Evolutionary conservation across 495 filamentous ascomycete species (phyloP).

Genomic region (Chaetomium tenue): DNA sequence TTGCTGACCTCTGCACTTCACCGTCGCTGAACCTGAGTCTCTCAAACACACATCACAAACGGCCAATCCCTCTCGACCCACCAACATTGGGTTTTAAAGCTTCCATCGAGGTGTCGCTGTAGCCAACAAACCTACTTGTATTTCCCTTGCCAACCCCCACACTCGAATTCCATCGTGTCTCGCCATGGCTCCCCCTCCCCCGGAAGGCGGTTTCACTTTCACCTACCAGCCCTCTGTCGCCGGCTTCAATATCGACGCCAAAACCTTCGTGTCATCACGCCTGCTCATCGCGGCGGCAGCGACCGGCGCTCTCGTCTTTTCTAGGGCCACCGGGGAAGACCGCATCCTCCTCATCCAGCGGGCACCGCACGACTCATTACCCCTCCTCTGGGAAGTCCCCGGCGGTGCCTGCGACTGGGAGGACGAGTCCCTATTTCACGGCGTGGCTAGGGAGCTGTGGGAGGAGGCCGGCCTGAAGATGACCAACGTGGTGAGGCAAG

Average conservation of each 20-base stretch:
- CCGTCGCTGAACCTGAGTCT: not conserved
- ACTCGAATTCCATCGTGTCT: not conserved
- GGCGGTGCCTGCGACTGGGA: constrained; percentile 53
- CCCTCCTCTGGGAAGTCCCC: constrained; percentile 55
- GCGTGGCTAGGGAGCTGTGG: constrained; percentile 51
- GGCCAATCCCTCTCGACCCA: not conserved
- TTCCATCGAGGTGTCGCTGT: too few species aligned
- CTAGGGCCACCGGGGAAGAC: constrained; percentile 20
- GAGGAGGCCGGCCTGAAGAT: constrained; percentile 53
- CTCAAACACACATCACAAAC: not conserved
- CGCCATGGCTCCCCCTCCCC: constrained; percentile 19
- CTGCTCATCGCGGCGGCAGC: constrained; percentile 29
- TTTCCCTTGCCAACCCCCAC: not conserved
- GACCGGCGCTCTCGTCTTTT: constrained; percentile 43
- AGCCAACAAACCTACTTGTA: too few species aligned
- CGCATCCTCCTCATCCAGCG: constrained; percentile 53
- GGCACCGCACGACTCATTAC: constrained; percentile 50
- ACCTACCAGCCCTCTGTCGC: constrained; percentile 27
- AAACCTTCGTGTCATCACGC: constrained; percentile 28
- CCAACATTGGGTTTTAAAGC: too few species aligned
- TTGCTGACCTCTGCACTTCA: not conserved
- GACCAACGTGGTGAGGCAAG: constrained; percentile 38
- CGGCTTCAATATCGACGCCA: constrained; percentile 28
- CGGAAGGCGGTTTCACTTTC: constrained; percentile 30
- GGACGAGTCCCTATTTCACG: constrained; percentile 52